Percentiles rank a stretch among this genome's conserved stretches.
These are phyloP conservation scores for Pichia kluyveri DNA, from an alignment of 805 yeast species.

Conservation along the genomic window DNA sequence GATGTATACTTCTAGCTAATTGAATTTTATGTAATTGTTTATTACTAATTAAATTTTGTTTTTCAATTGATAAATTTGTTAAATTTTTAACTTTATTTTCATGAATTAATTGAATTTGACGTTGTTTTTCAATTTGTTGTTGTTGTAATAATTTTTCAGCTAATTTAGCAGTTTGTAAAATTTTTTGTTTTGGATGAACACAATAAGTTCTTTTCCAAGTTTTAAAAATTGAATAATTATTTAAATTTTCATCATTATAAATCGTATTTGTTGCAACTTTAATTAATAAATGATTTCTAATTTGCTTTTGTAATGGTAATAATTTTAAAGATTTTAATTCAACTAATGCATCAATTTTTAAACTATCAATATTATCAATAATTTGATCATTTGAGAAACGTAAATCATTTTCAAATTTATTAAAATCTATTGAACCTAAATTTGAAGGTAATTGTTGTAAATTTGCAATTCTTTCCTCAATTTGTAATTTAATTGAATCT, in stretches of 20 bases:
- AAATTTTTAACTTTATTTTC: conserved; percentile 35
- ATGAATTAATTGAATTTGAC: conserved; percentile 42
- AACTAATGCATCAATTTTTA: conserved; percentile 57
- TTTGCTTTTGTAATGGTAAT: conserved; percentile 58
- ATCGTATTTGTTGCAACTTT: conserved; percentile 33
- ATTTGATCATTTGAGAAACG: conserved; percentile 33
- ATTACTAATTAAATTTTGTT: conserved; percentile 22
- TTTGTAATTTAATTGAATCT: conserved; percentile 40
- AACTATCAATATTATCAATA: conserved; percentile 39
- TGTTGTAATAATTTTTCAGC: conserved; percentile 72
- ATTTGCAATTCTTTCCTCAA: conserved; percentile 49
- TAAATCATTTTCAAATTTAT: conserved; percentile 24
- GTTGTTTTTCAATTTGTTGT: conserved; percentile 51
- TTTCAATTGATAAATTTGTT: conserved; percentile 25
- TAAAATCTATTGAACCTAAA: conserved; percentile 48
- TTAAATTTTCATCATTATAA: conserved; percentile 40
- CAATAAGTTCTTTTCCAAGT: conserved; percentile 65
- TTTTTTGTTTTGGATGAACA: conserved; percentile 58
- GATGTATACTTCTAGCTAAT: conserved; percentile 30
- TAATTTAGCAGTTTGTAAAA: conserved; percentile 64
- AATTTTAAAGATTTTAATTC: conserved; percentile 63
- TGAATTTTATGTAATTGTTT: conserved; percentile 23
- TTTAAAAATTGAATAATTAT: conserved; percentile 44
- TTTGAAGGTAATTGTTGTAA: conserved; percentile 63
- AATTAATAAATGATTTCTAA: conserved; percentile 51